Evolutionary conservation across 805 yeast genomes (phyloP).

Genomic region (Cyberlindnera xylosilytica): DNA sequence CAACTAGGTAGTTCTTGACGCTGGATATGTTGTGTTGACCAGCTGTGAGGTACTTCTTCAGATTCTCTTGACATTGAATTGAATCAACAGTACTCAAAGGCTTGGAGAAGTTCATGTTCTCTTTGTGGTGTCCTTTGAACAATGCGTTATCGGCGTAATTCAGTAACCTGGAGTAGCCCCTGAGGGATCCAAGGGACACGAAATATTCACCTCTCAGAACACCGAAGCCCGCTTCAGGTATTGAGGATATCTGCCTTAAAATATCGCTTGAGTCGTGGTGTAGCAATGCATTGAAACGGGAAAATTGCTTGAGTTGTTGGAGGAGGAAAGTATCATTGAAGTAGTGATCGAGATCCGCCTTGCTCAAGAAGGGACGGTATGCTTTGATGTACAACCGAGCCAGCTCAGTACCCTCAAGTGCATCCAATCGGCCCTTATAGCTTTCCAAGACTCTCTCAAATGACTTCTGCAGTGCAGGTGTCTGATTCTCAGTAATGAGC

Average conservation of each 20-base stretch:
- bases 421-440: not conserved
- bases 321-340: constrained; percentile 10
- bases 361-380: constrained; percentile 22
- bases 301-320: constrained; percentile 5
- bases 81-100: constrained; percentile 13
- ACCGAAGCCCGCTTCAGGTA: constrained; percentile 19
- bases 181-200: constrained; percentile 15
- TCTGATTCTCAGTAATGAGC: constrained; percentile 11
- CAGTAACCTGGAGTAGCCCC: constrained; percentile 12
- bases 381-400: constrained; percentile 15
- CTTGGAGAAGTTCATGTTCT: constrained; percentile 13
- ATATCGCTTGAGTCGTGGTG: constrained; percentile 6
- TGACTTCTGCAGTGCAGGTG: constrained; percentile 12
- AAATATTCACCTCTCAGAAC: constrained; percentile 22
- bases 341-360: constrained; percentile 9
- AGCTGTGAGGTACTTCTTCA: too few relatives aligned
- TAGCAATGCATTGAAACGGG: constrained; percentile 9
- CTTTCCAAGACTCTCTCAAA: constrained; percentile 12
- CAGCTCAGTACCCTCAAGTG: constrained; percentile 7
- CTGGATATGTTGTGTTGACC: constrained; percentile 6
- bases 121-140: constrained; percentile 14
- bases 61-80: not conserved
- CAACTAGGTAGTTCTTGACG: constrained; percentile 20
- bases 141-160: constrained; percentile 9
- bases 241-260: constrained; percentile 7